A percentile compares a stretch with the other conserved stretches of the same genome.
phyloP scores from a whole-genome alignment of 2,329 filamentous ascomycete species.

The Fulvia fulva region DNA sequence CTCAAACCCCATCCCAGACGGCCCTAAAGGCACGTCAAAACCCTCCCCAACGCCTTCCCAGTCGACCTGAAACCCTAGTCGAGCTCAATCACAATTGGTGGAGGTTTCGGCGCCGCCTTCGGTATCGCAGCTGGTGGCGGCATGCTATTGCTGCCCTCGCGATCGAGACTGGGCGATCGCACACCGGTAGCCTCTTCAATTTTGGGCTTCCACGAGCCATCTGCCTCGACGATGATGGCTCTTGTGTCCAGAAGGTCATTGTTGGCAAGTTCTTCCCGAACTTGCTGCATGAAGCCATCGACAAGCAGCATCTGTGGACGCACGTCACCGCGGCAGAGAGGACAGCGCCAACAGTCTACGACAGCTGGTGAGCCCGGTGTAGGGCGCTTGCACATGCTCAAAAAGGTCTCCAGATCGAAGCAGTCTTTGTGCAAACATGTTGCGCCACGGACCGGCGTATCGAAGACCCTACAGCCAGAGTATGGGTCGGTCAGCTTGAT shows the following conservation, averaged over 20 bases:
- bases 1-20: neutral
- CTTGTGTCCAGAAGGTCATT: conserved; percentile 41
- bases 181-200: conserved; percentile 27
- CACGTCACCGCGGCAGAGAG: conserved; percentile 74
- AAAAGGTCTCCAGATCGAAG: conserved; percentile 82
- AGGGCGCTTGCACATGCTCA: conserved; percentile 57
- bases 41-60: neutral
- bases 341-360: conserved; percentile 78
- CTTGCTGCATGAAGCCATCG: conserved; percentile 67
- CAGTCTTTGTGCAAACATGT: conserved; percentile 76
- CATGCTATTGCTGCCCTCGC: conserved; percentile 16
- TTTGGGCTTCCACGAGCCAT: conserved; percentile 60
- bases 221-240: conserved; percentile 59
- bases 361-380: conserved; percentile 35
- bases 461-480: conserved; percentile 52
- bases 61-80: conserved; percentile 14
- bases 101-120: conserved; percentile 5
- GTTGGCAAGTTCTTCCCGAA: conserved; percentile 50
- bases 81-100: conserved; percentile 24
- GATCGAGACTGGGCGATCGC: conserved; percentile 25
- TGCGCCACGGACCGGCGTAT: conserved; percentile 66
- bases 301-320: conserved; percentile 67
- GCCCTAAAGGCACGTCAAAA: neutral
- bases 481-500: conserved; percentile 48
- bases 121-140: conserved; percentile 3